Percentiles rank a stretch among this genome's conserved stretches.
phyloP scores from a whole-genome alignment of 169 alveolate species.

The Theileria sp. region DNA sequence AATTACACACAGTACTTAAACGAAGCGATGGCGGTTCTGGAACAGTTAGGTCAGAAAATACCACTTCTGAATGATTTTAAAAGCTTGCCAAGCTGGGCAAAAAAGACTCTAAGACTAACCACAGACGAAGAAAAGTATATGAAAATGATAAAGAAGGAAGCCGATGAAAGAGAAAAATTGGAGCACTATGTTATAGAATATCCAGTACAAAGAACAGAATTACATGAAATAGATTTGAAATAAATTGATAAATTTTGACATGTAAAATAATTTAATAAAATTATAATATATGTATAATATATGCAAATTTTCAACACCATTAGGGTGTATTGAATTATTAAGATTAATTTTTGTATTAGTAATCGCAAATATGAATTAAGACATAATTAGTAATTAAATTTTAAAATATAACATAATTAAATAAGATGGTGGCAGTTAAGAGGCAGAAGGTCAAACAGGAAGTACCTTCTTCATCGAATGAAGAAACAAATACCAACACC shows the following conservation, averaged over 20 bases:
- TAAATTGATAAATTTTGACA: neutral
- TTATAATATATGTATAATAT: neutral
- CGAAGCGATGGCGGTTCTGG: constrained; percentile 20
- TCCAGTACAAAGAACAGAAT: constrained; percentile 20
- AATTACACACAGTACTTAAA: constrained; percentile 33
- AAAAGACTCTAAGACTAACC: constrained; percentile 42
- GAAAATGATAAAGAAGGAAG: constrained; percentile 37
- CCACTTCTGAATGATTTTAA: constrained; percentile 37
- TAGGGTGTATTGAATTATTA: neutral
- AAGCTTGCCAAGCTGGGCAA: constrained; percentile 57
- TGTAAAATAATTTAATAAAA: neutral
- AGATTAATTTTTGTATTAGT: neutral
- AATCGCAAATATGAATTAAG: neutral
- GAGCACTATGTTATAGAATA: constrained; percentile 31
- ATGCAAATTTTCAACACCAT: neutral
- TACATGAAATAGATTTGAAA: neutral
- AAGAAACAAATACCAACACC: neutral
- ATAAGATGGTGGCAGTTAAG: neutral
- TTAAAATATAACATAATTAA: neutral
- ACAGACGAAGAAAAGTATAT: constrained; percentile 34
- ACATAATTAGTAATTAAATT: too few relatives aligned
- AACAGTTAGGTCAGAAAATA: neutral
- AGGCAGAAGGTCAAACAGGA: neutral
- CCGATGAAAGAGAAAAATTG: constrained; percentile 38
- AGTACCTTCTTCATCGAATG: neutral